Percentiles rank a stretch among this genome's conserved stretches.
Evolutionary conservation across 208 protist species (phyloP).

Genomic region (Crithidia expoeki): DNA sequence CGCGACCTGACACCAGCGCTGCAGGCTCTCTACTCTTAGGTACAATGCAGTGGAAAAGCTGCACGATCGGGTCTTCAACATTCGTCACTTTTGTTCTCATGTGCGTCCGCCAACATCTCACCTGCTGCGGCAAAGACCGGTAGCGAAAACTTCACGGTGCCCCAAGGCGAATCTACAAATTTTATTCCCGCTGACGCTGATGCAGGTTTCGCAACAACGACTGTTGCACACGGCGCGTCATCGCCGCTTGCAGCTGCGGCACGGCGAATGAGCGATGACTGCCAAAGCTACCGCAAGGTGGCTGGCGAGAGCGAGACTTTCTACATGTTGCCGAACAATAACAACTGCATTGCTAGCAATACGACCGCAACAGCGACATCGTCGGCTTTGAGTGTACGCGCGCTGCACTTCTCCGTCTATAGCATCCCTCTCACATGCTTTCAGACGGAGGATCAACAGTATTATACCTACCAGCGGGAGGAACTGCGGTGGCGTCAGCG

Average conservation of each 20-base stretch:
- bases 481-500: constrained; percentile 53
- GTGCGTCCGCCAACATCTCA: background rate
- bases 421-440: constrained; percentile 64
- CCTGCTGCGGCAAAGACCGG: background rate
- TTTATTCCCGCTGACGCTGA: constrained; percentile 35
- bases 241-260: background rate
- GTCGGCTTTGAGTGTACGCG: constrained; percentile 25
- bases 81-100: background rate
- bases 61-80: background rate
- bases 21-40: constrained; percentile 37
- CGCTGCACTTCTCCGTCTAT: constrained; percentile 69
- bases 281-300: constrained; percentile 5
- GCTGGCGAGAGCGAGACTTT: constrained; percentile 25
- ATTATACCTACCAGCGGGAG: constrained; percentile 63
- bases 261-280: background rate
- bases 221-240: background rate
- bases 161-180: constrained; percentile 61
- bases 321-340: constrained; percentile 1
- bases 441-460: constrained; percentile 59
- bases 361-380: background rate
- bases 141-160: constrained; percentile 47
- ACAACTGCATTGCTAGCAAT: background rate
- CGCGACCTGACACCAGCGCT: constrained; percentile 50
- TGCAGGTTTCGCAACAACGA: background rate
- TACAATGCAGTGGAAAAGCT: constrained; percentile 16